phyloP scores from a whole-genome alignment of 2,329 filamentous ascomycete species.

The Nannizzia gypsea region DNA sequence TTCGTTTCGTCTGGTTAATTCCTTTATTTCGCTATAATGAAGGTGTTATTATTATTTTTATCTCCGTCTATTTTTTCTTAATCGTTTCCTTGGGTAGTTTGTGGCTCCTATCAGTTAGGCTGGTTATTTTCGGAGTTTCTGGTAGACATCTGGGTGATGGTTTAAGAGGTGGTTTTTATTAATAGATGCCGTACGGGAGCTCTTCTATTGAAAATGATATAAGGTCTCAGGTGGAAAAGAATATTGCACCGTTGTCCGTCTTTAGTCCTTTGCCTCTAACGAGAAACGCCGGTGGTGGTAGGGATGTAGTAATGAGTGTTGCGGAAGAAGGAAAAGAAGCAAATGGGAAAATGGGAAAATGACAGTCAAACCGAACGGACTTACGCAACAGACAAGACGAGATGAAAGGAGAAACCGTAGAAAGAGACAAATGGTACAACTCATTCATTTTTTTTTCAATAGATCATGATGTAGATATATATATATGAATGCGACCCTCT shows the following conservation, averaged over 20 bases:
- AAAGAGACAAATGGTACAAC: background rate
- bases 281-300: background rate
- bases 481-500: slow-evolving; percentile 1
- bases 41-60: background rate
- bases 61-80: background rate
- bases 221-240: background rate
- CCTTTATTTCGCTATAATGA: background rate
- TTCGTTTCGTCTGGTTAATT: background rate
- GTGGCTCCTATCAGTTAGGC: too few relatives aligned
- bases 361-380: background rate
- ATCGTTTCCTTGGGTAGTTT: too few relatives aligned
- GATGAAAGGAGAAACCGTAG: background rate
- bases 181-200: background rate
- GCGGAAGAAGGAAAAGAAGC: too few relatives aligned
- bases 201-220: background rate
- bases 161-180: background rate
- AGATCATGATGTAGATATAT: slow-evolving; percentile 3
- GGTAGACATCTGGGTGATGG: background rate
- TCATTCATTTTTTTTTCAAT: slow-evolving; percentile 5
- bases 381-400: background rate
- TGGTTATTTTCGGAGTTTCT: too few relatives aligned
- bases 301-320: background rate
- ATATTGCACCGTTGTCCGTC: background rate
- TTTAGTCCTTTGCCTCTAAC: background rate
- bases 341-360: background rate